Base-by-base conservation (phyloP, 192 early-diverging fungal species). In the Backusella liffmaniae region DNA sequence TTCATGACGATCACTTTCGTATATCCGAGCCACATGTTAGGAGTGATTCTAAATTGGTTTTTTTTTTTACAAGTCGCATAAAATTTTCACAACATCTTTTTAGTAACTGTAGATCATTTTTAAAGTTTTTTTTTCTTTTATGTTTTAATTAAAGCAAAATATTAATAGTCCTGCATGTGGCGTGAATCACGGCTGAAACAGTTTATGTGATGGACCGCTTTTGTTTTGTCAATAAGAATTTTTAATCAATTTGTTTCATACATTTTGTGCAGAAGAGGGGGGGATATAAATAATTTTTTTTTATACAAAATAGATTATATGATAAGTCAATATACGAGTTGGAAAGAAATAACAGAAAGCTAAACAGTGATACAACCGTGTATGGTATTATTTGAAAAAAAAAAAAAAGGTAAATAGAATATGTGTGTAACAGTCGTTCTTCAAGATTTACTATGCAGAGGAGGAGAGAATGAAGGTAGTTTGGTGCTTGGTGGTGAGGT, bases 381-480 rank as follows among this genome's bases (percentile, higher is more conserved):
- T 59, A 59, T 59, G 23, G 53, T 59, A 59, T 59, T 59, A 59
- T 59, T 59, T 59, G 53, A 59, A 59, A 59, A 56, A 56, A 23
- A 56, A 26, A 56, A 56, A 23, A 56, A n/a, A n/a, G n/a, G 23
- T 56, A 59, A 59, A 46, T 46, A 46, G 16, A 42, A 12, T 8
- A 8, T 37, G 37, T 10, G 37, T 39, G 56, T 62, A 59, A 59
- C 56, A 62, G 10, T 62, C 29, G 18, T 62, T 26, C 10, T 29
- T 62, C 56, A 62, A 62, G 56, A 62, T 62, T 62, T 62, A 62
- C 56, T 62, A 29, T 62, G 56, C 56, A 62, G 56, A 62, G 56
- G 56, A 62, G 56, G 13, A 62, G 56, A 62, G 56, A 62, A 62
- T 26, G 56, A 62, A 4, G 23, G 26, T 29, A 62, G 12, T 10